Evolutionary conservation across 2,329 filamentous ascomycete species (phyloP).

Genomic region (Dissoconium aciculare): DNA sequence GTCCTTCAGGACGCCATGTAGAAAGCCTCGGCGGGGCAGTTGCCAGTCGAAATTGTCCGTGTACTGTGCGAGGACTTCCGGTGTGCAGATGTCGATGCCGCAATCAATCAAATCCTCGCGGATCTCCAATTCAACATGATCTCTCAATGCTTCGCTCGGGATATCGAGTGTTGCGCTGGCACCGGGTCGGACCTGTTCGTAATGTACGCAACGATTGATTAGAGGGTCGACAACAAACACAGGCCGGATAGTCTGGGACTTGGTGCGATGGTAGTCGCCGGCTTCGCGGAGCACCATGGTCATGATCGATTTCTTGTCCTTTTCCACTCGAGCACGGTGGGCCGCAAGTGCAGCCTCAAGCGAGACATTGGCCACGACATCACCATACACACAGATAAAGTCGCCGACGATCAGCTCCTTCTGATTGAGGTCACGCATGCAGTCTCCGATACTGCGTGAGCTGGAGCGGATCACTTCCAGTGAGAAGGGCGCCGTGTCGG

Average conservation of each 20-base stretch:
- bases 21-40: constrained; percentile 69
- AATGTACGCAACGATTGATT: constrained; percentile 73
- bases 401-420: constrained; percentile 74
- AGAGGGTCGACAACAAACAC: constrained; percentile 75
- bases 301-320: constrained; percentile 93
- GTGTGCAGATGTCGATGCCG: constrained; percentile 92
- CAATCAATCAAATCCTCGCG: constrained; percentile 83
- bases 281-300: constrained; percentile 79
- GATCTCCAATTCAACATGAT: constrained; percentile 62
- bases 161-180: constrained; percentile 49
- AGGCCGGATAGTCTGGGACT: constrained; percentile 58
- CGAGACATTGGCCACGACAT: constrained; percentile 77
- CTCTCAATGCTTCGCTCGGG: constrained; percentile 63
- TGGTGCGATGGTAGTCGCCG: constrained; percentile 60
- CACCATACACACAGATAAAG: constrained; percentile 84
- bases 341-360: constrained; percentile 65
- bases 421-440: constrained; percentile 82
- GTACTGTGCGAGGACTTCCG: constrained; percentile 87
- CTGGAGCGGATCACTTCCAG: constrained; percentile 78
- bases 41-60: constrained; percentile 98
- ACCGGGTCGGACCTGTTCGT: constrained; percentile 71
- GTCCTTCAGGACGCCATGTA: constrained; percentile 88
- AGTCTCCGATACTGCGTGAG: constrained; percentile 78
- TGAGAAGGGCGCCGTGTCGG: constrained; percentile 63
- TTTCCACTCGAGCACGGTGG: constrained; percentile 65